Evolutionary conservation across 805 yeast genomes (phyloP).

Genomic region (Cyberlindnera suaveolens): DNA sequence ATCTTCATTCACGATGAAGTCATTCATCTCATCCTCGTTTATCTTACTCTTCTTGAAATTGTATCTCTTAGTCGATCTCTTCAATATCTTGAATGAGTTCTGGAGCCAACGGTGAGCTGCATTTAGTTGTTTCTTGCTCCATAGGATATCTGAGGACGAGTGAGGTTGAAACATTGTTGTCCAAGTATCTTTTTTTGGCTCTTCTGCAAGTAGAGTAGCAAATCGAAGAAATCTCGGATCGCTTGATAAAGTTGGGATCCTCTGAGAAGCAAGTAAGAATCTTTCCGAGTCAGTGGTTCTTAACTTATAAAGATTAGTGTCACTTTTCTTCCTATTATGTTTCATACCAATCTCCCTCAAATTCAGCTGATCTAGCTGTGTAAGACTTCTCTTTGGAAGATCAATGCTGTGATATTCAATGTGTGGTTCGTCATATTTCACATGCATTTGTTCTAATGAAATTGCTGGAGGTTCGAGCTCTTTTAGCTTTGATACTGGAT

Average conservation of each 20-base stretch:
- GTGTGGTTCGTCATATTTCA: slow-evolving; percentile 3
- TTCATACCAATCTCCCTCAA: neutral
- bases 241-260: neutral
- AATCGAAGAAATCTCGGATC: slow-evolving; percentile 2
- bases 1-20: slow-evolving; percentile 29
- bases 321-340: neutral
- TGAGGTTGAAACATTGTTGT: slow-evolving; percentile 26
- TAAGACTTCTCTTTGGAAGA: neutral
- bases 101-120: slow-evolving; percentile 26
- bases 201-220: neutral
- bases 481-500: slow-evolving; percentile 18
- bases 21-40: slow-evolving; percentile 24
- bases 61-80: slow-evolving; percentile 28
- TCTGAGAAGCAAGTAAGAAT: neutral
- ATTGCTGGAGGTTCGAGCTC: slow-evolving; percentile 11
- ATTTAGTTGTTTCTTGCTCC: slow-evolving; percentile 18
- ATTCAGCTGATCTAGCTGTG: neutral
- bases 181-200: slow-evolving; percentile 21
- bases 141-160: slow-evolving; percentile 24
- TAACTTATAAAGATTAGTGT: neutral
- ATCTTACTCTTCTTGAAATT: slow-evolving; percentile 23
- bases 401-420: slow-evolving; percentile 3
- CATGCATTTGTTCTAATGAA: slow-evolving; percentile 11
- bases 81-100: slow-evolving; percentile 28
- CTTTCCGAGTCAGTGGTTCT: neutral